These are phyloP conservation scores for Rhynchosporium secalis DNA, from an alignment of 2,329 filamentous ascomycete species.

Conservation along the genomic window DNA sequence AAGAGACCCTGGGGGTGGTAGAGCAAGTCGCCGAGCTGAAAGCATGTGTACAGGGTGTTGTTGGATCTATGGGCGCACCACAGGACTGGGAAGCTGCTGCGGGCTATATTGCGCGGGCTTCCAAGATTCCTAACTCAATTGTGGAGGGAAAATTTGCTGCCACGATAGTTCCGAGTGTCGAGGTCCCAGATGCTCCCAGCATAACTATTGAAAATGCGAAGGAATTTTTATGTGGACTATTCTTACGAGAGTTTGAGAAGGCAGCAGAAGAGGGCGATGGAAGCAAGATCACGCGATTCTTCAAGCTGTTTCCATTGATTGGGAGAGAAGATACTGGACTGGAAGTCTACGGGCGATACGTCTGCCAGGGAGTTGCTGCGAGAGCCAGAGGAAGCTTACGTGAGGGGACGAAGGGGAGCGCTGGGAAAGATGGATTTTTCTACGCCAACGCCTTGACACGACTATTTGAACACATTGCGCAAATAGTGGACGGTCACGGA, in stretches of 20 bases:
- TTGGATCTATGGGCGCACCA: constrained; percentile 94
- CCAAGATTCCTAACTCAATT: constrained; percentile 77
- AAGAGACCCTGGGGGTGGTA: constrained; percentile 85
- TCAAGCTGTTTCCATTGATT: constrained; percentile 96
- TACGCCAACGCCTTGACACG: constrained; percentile 89
- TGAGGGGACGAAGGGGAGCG: constrained; percentile 59
- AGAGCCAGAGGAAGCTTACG: constrained; percentile 80
- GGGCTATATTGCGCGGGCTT: constrained; percentile 80
- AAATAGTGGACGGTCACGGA: constrained; percentile 92
- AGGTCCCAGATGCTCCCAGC: constrained; percentile 88
- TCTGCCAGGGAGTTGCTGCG: constrained; percentile 89
- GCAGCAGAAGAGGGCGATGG: constrained; percentile 86
- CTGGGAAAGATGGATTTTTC: constrained; percentile 77
- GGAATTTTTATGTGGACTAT: constrained; percentile 86
- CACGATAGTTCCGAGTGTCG: constrained; percentile 89
- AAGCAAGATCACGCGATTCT: constrained; percentile 89
- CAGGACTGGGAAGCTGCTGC: constrained; percentile 99
- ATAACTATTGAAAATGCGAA: constrained; percentile 84
- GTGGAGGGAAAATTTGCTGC: constrained; percentile 84
- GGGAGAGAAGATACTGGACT: constrained; percentile 84
- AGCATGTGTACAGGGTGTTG: constrained; percentile 90
- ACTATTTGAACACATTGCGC: constrained; percentile 95
- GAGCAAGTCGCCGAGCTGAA: constrained; percentile 97
- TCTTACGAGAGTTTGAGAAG: constrained; percentile 92
- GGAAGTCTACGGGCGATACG: constrained; percentile 93